These are phyloP conservation scores for Rosa persica DNA, from an alignment of 306 rosid species.

Conservation along the genomic window DNA sequence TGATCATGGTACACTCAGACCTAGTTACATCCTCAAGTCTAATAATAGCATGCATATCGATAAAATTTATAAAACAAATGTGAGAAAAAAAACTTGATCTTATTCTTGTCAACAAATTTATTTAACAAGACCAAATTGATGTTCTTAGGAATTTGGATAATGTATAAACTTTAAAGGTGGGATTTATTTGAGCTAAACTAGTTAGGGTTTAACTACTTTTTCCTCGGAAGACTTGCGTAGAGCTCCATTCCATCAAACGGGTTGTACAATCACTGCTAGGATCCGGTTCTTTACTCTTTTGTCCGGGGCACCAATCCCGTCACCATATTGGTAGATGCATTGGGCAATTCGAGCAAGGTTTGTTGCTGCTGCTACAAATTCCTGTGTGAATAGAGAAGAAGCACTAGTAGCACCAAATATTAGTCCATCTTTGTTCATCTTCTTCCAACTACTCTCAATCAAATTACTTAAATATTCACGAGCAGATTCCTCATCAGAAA, in stretches of 20 bases:
- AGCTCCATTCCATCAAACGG: conserved; percentile 19
- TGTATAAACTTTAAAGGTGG: no score
- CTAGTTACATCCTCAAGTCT: neutral
- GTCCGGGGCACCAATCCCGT: conserved; percentile 54
- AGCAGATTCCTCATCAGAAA: conserved; percentile 36
- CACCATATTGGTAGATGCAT: conserved; percentile 55
- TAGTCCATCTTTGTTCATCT: conserved; percentile 39
- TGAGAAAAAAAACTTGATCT: neutral
- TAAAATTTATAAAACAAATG: no score
- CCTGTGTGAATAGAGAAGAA: conserved; percentile 33
- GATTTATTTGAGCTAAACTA: neutral
- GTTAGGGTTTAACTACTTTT: no score
- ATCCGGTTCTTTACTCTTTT: conserved; percentile 28
- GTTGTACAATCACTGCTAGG: conserved; percentile 39
- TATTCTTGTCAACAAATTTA: neutral
- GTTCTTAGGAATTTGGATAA: neutral
- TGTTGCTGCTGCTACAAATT: conserved; percentile 30
- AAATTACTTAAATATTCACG: conserved; percentile 7
- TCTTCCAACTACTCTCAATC: conserved; percentile 49
- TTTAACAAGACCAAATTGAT: no score
- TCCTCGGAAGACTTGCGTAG: no score
- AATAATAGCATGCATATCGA: neutral
- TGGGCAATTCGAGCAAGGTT: conserved; percentile 55
- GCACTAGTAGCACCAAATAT: neutral
- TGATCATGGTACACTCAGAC: neutral